Base-by-base conservation (phyloP, 202 grass and related monocot genomes). In the Eragrostis tef region DNA sequence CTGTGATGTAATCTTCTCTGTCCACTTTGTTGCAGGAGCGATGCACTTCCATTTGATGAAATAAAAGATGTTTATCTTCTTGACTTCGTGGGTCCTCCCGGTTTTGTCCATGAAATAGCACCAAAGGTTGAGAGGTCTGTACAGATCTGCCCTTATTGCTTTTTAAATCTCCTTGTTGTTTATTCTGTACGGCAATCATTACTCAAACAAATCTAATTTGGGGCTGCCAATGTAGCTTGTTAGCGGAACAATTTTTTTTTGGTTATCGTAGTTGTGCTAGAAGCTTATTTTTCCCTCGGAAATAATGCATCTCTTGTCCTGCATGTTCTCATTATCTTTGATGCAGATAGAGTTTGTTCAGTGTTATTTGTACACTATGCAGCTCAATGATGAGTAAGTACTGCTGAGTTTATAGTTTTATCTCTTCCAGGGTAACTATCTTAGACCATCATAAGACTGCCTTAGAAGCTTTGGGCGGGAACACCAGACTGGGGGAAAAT, bases 381-480 rank as follows among this genome's bases (percentile, higher is more conserved):
- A 26, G 26, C 20, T 79, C 31, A 68, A 13, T 51, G 14, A 13
- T 44, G 20, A 13, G 67, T 56, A 69, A 72, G 24, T 51, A n/a
- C 21, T 39, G 31, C 25, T 59, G 9, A 36, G 63, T 19, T 77
- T 43, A 62, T 36, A 43, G 39, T 14, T 52, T 21, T 83, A 67
- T 67, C 44, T n/a, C 67, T 82, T 89, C 78, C 90, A 98, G 92
- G 31, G 88, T 94, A 63, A 98, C 87, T 43, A 86, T 98, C 15
- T 74, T 98, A 74, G 95, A 98, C 43, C 95, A 98, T 91, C 95
- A 98, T 78, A 91, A 98, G 71, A 98, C 90, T 83, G 95, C 95
- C 69, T 81, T 90, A 39, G 88, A 98, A 85, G 75, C 79, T 81
- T 81, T 98, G 39, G 86, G 80, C 39, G 85, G 49, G 42, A 87